Conservation (phyloP, 2,329 filamentous ascomycete genomes). For the Calonectria leucothoes region DNA sequence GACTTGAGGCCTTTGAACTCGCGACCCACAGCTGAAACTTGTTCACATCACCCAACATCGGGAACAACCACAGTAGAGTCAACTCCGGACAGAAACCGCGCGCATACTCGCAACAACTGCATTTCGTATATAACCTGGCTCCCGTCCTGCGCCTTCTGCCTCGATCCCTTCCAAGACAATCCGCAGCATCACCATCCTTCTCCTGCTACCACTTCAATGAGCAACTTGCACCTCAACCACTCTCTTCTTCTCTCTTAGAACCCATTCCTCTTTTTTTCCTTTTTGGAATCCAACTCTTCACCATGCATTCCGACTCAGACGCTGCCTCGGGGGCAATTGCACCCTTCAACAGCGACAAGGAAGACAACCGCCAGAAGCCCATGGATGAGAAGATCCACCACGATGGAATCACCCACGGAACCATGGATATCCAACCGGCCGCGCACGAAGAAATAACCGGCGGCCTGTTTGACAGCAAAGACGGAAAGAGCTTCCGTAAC, state of each 20-base stretch:
- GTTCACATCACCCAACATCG: not conserved
- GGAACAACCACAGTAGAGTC: not conserved
- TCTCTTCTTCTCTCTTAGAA: not conserved
- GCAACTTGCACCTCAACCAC: not conserved
- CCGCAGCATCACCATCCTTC: not conserved
- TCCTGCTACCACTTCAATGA: not conserved
- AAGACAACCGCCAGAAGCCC: not conserved
- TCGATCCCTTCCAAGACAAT: not conserved
- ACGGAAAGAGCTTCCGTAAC: constrained; percentile 21
- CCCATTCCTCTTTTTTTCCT: not conserved
- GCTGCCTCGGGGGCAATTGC: not conserved
- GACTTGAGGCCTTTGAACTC: not conserved
- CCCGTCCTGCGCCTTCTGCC: not conserved
- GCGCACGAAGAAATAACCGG: constrained; percentile 2
- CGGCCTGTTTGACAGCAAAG: constrained; percentile 12
- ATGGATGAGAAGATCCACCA: not conserved
- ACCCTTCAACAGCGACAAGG: not conserved
- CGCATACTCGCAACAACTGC: not conserved
- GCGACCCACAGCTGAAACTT: not conserved
- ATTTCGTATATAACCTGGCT: not conserved
- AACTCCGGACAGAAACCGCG: not conserved
- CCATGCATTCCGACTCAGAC: constrained; percentile 1
- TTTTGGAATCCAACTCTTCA: not conserved
- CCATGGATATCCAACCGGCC: not conserved
- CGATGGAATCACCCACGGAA: not conserved